These are phyloP conservation scores for Barnettozyma pratensis DNA, from an alignment of 805 yeast genomes.

Conservation along the genomic window DNA sequence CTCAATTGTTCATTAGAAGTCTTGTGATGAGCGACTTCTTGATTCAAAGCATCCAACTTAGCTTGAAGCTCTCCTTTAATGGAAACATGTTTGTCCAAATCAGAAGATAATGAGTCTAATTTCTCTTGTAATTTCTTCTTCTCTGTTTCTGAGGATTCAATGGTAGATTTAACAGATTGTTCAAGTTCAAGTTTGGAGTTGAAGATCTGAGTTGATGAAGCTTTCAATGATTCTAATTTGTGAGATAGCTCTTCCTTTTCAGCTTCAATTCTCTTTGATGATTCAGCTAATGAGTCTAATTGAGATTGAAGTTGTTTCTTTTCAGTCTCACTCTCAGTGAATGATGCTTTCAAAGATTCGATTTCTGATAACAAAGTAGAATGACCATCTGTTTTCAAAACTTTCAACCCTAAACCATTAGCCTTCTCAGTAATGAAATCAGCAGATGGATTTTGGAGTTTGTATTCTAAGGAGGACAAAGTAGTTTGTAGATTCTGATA, in stretches of 20 bases:
- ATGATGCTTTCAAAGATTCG: neutral
- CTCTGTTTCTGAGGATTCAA: neutral
- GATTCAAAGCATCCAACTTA: neutral
- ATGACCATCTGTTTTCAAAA: slow-evolving; percentile 11
- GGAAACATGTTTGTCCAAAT: neutral
- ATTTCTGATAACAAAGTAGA: slow-evolving; percentile 7
- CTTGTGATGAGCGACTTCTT: slow-evolving; percentile 1
- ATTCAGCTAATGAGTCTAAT: neutral
- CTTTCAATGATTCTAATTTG: neutral
- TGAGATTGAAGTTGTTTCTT: neutral
- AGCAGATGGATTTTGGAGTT: slow-evolving; percentile 13
- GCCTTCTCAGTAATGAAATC: slow-evolving; percentile 15
- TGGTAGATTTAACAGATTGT: neutral
- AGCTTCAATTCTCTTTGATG: neutral
- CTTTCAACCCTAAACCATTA: slow-evolving; percentile 9
- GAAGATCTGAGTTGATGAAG: slow-evolving; percentile 1
- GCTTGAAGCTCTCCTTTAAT: slow-evolving; percentile 2
- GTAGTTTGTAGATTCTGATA: slow-evolving; percentile 7
- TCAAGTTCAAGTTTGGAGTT: slow-evolving; percentile 2
- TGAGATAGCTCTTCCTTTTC: neutral
- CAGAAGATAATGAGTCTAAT: neutral
- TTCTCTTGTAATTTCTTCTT: neutral
- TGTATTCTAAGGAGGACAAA: slow-evolving; percentile 5
- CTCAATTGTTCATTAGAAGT: neutral
- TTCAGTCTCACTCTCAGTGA: neutral